Evolutionary conservation across 2,329 filamentous ascomycete species (phyloP).

Genomic region (Curvularia spicifera): DNA sequence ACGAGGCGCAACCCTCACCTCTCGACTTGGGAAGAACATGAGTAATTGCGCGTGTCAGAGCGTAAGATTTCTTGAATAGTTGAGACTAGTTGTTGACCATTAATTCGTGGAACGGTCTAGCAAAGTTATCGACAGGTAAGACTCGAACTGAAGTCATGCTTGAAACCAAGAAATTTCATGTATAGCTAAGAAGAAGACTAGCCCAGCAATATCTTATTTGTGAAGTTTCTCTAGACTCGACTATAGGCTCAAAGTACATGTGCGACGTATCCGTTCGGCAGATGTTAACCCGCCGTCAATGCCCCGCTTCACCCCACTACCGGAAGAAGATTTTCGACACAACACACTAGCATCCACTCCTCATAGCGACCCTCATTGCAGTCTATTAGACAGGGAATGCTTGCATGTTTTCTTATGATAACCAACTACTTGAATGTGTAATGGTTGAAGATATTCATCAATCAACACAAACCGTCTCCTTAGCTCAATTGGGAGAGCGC

Average conservation of each 20-base stretch:
- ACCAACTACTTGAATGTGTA: too few species aligned
- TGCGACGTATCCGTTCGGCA: background rate
- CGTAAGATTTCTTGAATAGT: too few species aligned
- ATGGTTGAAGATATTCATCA: constrained; percentile 6
- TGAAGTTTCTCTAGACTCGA: background rate
- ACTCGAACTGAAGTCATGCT: too few species aligned
- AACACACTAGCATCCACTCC: background rate
- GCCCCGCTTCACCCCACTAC: constrained; percentile 5
- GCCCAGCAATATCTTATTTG: background rate
- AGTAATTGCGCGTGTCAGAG: too few species aligned
- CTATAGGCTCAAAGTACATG: background rate
- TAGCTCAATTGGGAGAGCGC: constrained; percentile 31
- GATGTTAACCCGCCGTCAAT: background rate
- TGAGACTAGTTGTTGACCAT: too few species aligned
- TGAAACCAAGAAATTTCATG: too few species aligned
- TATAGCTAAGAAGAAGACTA: too few species aligned
- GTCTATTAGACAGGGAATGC: background rate
- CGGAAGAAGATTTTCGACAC: background rate
- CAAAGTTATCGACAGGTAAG: background rate
- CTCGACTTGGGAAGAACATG: too few species aligned
- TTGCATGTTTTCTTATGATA: too few species aligned
- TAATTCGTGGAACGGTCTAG: background rate
- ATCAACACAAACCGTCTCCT: constrained; percentile 22
- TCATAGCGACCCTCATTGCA: background rate
- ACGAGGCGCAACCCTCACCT: background rate